phyloP scores from a whole-genome alignment of 768 basidiomycete genomes.

The Podaxis rugospora region DNA sequence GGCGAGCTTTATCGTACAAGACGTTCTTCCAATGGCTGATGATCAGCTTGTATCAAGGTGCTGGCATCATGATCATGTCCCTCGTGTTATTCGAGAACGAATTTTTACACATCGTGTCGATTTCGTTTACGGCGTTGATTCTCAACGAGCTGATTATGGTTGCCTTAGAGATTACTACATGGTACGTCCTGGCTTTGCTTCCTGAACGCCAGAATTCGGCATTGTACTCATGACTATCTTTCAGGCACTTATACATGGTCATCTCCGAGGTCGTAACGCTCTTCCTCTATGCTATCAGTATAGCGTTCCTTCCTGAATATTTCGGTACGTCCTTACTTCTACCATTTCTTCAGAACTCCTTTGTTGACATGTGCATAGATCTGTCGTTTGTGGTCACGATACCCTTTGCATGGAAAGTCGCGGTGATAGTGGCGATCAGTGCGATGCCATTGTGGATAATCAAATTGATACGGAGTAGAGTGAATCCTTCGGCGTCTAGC shows the following conservation, averaged over 20 bases:
- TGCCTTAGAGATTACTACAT: conserved; percentile 94
- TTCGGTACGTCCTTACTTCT: conserved; percentile 66
- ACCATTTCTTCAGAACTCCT: neutral
- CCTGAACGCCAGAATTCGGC: neutral
- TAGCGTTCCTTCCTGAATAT: conserved; percentile 92
- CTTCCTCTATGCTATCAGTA: conserved; percentile 84
- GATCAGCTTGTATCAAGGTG: conserved; percentile 98
- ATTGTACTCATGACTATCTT: neutral
- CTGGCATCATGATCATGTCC: conserved; percentile 98
- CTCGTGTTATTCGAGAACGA: conserved; percentile 95
- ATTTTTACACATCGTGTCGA: conserved; percentile 96
- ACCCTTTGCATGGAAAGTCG: conserved; percentile 91
- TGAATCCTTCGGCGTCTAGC: conserved; percentile 91
- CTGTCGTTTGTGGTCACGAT: conserved; percentile 86
- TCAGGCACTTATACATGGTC: conserved; percentile 94
- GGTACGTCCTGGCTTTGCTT: conserved; percentile 43
- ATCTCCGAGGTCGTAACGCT: conserved; percentile 87
- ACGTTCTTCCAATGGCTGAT: conserved; percentile 98
- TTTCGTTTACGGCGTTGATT: conserved; percentile 94
- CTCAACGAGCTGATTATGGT: conserved; percentile 99
- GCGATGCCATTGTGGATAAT: conserved; percentile 88
- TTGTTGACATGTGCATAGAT: conserved; percentile 43
- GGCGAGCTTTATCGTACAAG: conserved; percentile 91
- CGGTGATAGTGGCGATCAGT: conserved; percentile 91
- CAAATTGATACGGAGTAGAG: conserved; percentile 78